Conservation (phyloP, 768 basidiomycete genomes). For the Pisolithus albus region DNA sequence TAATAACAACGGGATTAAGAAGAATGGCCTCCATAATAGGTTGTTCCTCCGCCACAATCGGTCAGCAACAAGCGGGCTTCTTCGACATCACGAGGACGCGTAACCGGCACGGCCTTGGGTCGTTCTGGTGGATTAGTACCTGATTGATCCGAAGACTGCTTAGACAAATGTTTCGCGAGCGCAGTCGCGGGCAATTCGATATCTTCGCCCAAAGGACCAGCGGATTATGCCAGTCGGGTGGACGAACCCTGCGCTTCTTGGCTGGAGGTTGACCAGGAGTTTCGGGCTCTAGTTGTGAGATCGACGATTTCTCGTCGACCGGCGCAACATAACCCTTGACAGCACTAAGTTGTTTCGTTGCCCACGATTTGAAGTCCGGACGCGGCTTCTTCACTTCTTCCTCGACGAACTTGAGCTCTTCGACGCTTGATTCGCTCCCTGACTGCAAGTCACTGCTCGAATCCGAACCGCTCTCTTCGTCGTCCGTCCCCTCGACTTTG, state of each 20-base stretch:
- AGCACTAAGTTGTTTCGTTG: conserved; percentile 61
- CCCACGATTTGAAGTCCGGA: conserved; percentile 84
- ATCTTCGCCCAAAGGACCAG: conserved; percentile 77
- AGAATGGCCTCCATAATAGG: conserved; percentile 88
- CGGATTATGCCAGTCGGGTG: conserved; percentile 42
- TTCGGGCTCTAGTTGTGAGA: conserved; percentile 10
- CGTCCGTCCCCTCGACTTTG: neutral
- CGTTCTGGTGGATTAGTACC: conserved; percentile 15
- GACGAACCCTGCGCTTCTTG: conserved; percentile 44
- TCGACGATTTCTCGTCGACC: conserved; percentile 5
- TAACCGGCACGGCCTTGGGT: conserved; percentile 46
- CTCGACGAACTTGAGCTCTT: conserved; percentile 12
- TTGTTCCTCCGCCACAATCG: conserved; percentile 91
- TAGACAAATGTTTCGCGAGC: conserved; percentile 43
- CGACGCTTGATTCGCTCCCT: conserved; percentile 11
- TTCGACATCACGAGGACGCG: conserved; percentile 63
- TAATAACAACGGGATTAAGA: conserved; percentile 68
- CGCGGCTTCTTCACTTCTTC: conserved; percentile 31
- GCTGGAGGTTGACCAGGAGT: conserved; percentile 7
- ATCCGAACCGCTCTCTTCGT: conserved; percentile 1
- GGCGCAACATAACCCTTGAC: conserved; percentile 34
- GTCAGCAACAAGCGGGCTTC: conserved; percentile 73
- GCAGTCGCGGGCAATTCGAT: conserved; percentile 59
- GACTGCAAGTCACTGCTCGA: conserved; percentile 8
- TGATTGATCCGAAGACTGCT: neutral